Base-by-base conservation (phyloP, 1,139 yeast species). In the Hanseniaspora gamundiae region DNA sequence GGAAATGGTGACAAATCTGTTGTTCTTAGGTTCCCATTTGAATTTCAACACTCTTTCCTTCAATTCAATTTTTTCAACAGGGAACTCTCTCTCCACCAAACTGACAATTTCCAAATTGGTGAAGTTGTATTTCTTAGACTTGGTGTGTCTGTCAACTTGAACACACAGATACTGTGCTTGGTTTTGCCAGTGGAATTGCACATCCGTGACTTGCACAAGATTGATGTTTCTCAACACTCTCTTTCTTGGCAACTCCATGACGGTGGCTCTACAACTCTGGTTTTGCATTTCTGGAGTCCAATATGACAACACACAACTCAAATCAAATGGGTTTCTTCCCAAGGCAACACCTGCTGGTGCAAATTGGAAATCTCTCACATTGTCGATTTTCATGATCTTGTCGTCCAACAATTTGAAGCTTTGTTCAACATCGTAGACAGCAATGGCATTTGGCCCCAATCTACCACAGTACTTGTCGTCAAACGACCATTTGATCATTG, bases 231-330 rank as follows among this genome's bases (percentile, higher is more conserved):
- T 83, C 52, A 93, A 67, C 44, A 87, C 80, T 61, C 78, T 73
- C 62, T 84, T 83, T 29, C 86, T 70, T 46, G 95, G 95, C 48
- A 91, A 76, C 58, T 86, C 88, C 80, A 91, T 82, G 51, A 93
- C 68, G 24, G 94, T 78, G 48, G 91, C 97, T 64, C 95, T 82
- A 28, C 98, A 97, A 42, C 96, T 84, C 69, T 88, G 95, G 66
- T 91, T 88, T 52, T 75, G 66, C 49, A 81, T 71, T 68, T 93
- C 99, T 45, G 98, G 98, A 42, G 95, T 87, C 98, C 98, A 93
- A 70, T 82, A 91, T 38, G 94, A 80, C 55, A 93, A 71, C 33
- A 87, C 69, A 54, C 81, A 81, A n/a, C 70, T 69, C 35, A 58
- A 61, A 40, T 57, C 56, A 40, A 57, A 59, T 35, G 53, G 56